Base-by-base conservation (phyloP, 345 rosid species). In the Citrus maxima region DNA sequence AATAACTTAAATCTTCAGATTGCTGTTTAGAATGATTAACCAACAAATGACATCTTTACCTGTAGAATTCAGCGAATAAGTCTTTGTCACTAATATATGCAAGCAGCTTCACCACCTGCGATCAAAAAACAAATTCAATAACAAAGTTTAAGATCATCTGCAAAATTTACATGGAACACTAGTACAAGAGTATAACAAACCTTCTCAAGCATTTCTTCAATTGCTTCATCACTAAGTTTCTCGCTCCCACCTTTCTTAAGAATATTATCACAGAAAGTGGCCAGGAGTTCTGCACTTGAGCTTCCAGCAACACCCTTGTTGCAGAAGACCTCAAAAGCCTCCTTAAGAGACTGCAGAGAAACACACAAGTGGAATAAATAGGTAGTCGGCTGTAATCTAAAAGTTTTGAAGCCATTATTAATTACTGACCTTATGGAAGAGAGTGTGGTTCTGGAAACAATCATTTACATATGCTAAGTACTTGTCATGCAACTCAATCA, bases 181-280 rank as follows among this genome's bases (percentile, higher is more conserved):
- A 66, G 24, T 1, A 61, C 7, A 56, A 10, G 62, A 61, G 55
- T 13, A 68, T 35, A 24, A 2, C 54, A 55, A 67, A 91, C 95
- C 92, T 92, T 92, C 82, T 92, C 94, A 68, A 90, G 87, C 7
- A 87, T 90, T 73, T 90, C 95, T 80, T 91, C 94, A 27, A 88
- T 87, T 46, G 91, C 92, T 80, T 89, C 94, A 83, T 92, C 96
- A 79, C 91, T 88, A 69, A 90, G 83, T 82, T 92, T 92, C 81
- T 90, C 94, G 77, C 88, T 86, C 60, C 93, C 94, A 76, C 96
- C 94, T 72, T 89, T 90, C 82, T 89, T 89, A 32, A 92, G 92
- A 78, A 89, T 82, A 79, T 87, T 88, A 78, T 92, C 93, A 60
- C 96, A 92, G 72, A 90, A 92, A 25, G 88, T 86, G 32, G 96